Base-by-base conservation (phyloP, 441 rosid genomes). In the Croton laevigatus region DNA sequence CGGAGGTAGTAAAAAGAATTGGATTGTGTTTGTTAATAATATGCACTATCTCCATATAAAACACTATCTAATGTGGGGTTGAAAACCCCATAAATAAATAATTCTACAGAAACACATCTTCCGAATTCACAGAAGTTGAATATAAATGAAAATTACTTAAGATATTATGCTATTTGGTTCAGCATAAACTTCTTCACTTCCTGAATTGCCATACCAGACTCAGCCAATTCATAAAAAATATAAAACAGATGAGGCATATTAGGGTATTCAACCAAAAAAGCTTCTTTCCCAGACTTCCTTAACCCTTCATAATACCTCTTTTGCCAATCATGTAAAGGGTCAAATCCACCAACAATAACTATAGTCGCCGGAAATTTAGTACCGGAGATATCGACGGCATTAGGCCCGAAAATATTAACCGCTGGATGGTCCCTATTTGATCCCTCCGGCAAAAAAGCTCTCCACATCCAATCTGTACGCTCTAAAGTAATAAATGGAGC, bases 321-420 rank as follows among this genome's bases (percentile, higher is more conserved):
- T 48, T 88, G 93, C 93, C 97, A 82, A 75, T 91, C 93, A 9
- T 80, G 65, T 10, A 91, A 76, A 60, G 95, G 95, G 64, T 91
- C 95, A 40, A 77, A 89, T 42, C 91, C 95, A 0, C 74, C 89
- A 44, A 79, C 82, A 0, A 86, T 49, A 69, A 89, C 86, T 74
- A 89, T 3, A 60, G 87, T 81, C 16, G 75, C 81, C 73, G 97
- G 97, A 48, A 76, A 89, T 14, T 81, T 80, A 68, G 85, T 38
- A 23, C 64, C 71, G 19, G 83, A 19, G 0, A 91, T 71, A 20
- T 85, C 87, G 0, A 66, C 80, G 0, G 76, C 81, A 32, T 79
- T 86, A 0, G 89, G 88, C 27, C 88, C 88, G 23, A 82, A 76
- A 51, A 88, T 86, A 40, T 84, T 88, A 19, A 17, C 84, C 51